phyloP scores from a whole-genome alignment of 1,284 basidiomycete species.

The Trichosporon coremiiforme region DNA sequence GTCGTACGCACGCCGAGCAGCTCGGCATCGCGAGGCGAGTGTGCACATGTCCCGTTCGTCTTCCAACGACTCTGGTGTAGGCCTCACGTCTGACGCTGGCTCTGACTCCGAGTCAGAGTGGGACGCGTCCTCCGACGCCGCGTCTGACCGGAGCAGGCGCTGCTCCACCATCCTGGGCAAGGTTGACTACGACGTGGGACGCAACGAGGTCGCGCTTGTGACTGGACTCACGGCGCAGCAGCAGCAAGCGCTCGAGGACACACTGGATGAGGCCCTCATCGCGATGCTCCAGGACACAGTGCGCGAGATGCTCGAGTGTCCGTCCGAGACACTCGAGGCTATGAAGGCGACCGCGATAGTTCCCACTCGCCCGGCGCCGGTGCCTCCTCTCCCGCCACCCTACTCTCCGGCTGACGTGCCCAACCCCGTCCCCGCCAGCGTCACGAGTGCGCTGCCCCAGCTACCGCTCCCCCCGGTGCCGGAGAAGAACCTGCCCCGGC shows the following conservation, averaged over 20 bases:
- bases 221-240: neutral
- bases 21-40: neutral
- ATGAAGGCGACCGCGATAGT: neutral
- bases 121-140: neutral
- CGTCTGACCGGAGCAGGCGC: neutral
- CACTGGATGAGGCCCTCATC: neutral
- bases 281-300: conserved; percentile 1
- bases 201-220: neutral
- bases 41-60: neutral
- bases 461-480: neutral
- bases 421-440: neutral
- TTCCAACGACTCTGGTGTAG: neutral
- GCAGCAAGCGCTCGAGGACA: neutral
- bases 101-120: neutral
- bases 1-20: neutral
- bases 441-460: neutral
- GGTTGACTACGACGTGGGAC: neutral
- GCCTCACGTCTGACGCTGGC: neutral
- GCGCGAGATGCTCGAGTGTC: conserved; percentile 3
- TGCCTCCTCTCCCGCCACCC: neutral
- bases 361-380: too few relatives aligned
- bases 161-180: conserved; percentile 4
- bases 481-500: neutral
- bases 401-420: neutral
- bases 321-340: neutral